phyloP scores from a whole-genome alignment of 2,329 filamentous ascomycete genomes.

The Orbilia javanica region DNA sequence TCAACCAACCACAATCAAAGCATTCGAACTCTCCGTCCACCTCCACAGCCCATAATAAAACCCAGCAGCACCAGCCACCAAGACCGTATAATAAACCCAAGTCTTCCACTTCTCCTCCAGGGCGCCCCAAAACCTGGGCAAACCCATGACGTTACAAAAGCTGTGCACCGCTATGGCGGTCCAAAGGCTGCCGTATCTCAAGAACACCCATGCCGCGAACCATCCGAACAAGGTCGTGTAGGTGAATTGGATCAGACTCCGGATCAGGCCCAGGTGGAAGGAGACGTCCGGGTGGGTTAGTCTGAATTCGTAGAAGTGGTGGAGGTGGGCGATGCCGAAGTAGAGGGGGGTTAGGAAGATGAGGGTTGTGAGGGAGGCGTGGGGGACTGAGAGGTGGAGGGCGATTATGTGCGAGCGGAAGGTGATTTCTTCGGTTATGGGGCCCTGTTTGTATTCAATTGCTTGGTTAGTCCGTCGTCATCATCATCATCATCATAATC shows the following conservation, averaged over 20 bases:
- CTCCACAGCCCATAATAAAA: constrained; percentile 80
- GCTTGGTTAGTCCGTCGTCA: no score
- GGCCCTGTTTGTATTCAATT: constrained; percentile 75
- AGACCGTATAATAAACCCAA: constrained; percentile 80
- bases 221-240: constrained; percentile 96
- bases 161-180: constrained; percentile 82
- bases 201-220: constrained; percentile 88
- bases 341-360: constrained; percentile 62
- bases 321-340: constrained; percentile 77
- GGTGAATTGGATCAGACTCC: constrained; percentile 83
- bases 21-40: constrained; percentile 75
- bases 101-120: constrained; percentile 78
- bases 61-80: constrained; percentile 77
- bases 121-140: constrained; percentile 86
- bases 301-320: constrained; percentile 96
- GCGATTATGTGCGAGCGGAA: constrained; percentile 90
- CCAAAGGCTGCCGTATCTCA: constrained; percentile 84
- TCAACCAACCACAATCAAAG: constrained; percentile 64
- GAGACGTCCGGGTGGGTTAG: constrained; percentile 80
- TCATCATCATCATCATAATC: neutral
- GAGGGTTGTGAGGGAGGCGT: constrained; percentile 64
- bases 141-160: constrained; percentile 92
- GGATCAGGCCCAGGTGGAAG: constrained; percentile 72
- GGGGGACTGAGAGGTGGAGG: constrained; percentile 79
- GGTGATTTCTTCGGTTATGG: constrained; percentile 90